Conservation (phyloP, 176 grass and related monocot species). For the Triticum aestivum region IWGSC_CS_RefSeq_v2.1 NC_057810.1:722084143-722084642, state of each 20-base stretch:
- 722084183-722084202: conserved; percentile 29
- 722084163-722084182: neutral
- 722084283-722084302: neutral
- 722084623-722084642: conserved; percentile 32
- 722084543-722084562: conserved; percentile 51
- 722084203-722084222: conserved; percentile 17
- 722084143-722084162: neutral
- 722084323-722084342: neutral
- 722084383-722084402: neutral
- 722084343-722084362: neutral
- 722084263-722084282: neutral
- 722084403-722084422: neutral
- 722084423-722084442: neutral
- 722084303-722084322: conserved; percentile 5
- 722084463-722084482: conserved; percentile 71
- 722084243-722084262: neutral
- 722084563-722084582: conserved; percentile 24
- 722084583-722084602: neutral
- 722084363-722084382: too few relatives aligned
- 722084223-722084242: neutral
- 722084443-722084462: neutral
- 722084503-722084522: conserved; percentile 65
- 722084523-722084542: conserved; percentile 63
- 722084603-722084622: conserved; percentile 12
- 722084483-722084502: conserved; percentile 47